A percentile compares a stretch with the other conserved stretches of the same genome.
phyloP scores from a whole-genome alignment of 495 filamentous ascomycete species.

The Opeltia flavorubescens region DNA sequence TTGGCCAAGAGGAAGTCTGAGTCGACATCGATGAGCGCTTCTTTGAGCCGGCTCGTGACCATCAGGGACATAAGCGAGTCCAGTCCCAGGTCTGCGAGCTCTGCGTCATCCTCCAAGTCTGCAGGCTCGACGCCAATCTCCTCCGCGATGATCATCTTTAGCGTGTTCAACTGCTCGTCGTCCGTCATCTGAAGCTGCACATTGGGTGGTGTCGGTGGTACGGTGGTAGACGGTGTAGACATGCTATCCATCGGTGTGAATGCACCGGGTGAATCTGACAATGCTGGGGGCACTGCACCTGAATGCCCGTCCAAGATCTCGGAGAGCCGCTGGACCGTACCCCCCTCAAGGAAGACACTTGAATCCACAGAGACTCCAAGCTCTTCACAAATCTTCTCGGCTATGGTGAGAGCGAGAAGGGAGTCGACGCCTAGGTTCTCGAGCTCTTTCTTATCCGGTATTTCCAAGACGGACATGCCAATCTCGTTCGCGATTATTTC shows the following conservation, averaged over 20 bases:
- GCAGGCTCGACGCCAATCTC: conserved; percentile 46
- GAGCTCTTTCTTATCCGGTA: conserved; percentile 36
- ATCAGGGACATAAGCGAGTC: conserved; percentile 34
- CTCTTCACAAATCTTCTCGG: conserved; percentile 40
- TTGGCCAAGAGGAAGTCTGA: conserved; percentile 37
- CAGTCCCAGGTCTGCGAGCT: conserved; percentile 33
- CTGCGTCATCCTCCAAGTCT: conserved; percentile 38
- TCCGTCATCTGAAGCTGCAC: neutral
- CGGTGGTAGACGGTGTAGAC: neutral
- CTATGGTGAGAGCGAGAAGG: conserved; percentile 40
- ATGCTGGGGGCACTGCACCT: neutral
- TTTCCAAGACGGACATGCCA: conserved; percentile 5
- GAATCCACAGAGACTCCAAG: conserved; percentile 27
- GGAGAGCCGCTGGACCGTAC: conserved; percentile 1
- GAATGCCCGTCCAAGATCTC: conserved; percentile 13
- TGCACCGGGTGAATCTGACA: neutral
- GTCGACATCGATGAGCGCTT: conserved; percentile 35
- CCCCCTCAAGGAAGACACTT: neutral
- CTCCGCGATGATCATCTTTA: conserved; percentile 42
- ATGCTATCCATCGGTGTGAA: neutral
- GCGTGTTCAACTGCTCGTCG: neutral
- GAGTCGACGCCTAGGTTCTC: conserved; percentile 47
- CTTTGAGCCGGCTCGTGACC: conserved; percentile 23
- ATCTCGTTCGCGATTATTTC: conserved; percentile 10
- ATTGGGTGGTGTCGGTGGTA: neutral